These are phyloP conservation scores for Bolboschoenus planiculmis DNA, from an alignment of 176 grass and related monocot species.

Conservation along the genomic window DNA sequence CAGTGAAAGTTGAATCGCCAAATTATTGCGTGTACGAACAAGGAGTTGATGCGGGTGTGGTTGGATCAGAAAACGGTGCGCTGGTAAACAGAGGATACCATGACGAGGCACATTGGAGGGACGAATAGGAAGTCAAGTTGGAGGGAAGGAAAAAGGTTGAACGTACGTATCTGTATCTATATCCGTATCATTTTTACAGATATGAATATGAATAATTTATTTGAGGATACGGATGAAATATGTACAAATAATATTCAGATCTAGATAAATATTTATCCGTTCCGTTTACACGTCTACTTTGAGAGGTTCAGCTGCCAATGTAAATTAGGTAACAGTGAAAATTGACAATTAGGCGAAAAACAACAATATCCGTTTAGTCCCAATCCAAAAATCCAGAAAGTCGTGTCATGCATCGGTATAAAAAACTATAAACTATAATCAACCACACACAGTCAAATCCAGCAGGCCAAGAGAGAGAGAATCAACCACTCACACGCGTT, in stretches of 20 bases:
- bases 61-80: slow-evolving; percentile 35
- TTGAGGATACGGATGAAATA: too few relatives aligned
- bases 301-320: not conserved
- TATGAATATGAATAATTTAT: too few relatives aligned
- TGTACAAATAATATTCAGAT: too few relatives aligned
- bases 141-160: slow-evolving; percentile 48
- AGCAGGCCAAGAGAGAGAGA: not conserved
- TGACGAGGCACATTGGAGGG: slow-evolving; percentile 61
- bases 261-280: too few relatives aligned
- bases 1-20: slow-evolving; percentile 68
- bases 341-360: not conserved
- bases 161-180: too few relatives aligned
- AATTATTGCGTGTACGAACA: slow-evolving; percentile 64
- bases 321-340: not conserved
- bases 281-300: too few relatives aligned
- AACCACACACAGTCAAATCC: not conserved
- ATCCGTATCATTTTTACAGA: too few relatives aligned
- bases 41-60: slow-evolving; percentile 21
- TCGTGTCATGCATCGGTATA: not conserved
- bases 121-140: slow-evolving; percentile 65
- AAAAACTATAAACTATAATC: too few relatives aligned
- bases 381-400: not conserved
- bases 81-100: slow-evolving; percentile 68
- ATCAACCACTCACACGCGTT: not conserved
- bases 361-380: too few relatives aligned